These are phyloP conservation scores for Geranomyces variabilis DNA, from an alignment of 192 early-diverging fungal species.

Conservation along the genomic window DNA sequence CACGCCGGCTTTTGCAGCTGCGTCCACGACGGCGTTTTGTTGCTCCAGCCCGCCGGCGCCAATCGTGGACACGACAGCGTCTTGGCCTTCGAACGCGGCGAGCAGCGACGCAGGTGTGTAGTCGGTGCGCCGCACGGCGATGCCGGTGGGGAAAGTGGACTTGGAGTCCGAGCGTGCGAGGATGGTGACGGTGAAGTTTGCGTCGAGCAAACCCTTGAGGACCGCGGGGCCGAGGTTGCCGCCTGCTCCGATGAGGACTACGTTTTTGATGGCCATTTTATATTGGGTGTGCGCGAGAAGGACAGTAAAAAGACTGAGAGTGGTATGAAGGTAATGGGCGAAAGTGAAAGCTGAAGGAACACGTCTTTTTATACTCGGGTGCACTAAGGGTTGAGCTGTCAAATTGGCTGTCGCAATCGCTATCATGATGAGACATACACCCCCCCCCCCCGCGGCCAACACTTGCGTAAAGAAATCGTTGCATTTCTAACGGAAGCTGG, in stretches of 20 bases:
- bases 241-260: neutral
- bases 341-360: too few species aligned
- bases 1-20: slow-evolving; percentile 9
- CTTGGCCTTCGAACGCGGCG: slow-evolving; percentile 9
- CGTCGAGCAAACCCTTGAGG: slow-evolving; percentile 8
- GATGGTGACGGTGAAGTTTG: slow-evolving; percentile 10
- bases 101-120: neutral
- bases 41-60: neutral
- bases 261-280: too few species aligned
- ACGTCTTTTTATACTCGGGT: too few species aligned
- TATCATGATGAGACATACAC: too few species aligned
- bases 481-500: too few species aligned
- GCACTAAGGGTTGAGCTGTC: too few species aligned
- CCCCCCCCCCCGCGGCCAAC: too few species aligned
- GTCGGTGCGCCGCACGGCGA: slow-evolving; percentile 9
- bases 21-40: slow-evolving; percentile 6
- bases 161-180: neutral
- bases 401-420: too few species aligned
- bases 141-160: neutral
- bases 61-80: slow-evolving; percentile 9
- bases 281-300: too few species aligned
- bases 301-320: too few species aligned
- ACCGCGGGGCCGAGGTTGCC: slow-evolving; percentile 12
- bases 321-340: too few species aligned
- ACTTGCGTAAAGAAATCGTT: too few species aligned